Evolutionary conservation across 805 yeast species (phyloP).

Genomic region (Candida caryicola): DNA sequence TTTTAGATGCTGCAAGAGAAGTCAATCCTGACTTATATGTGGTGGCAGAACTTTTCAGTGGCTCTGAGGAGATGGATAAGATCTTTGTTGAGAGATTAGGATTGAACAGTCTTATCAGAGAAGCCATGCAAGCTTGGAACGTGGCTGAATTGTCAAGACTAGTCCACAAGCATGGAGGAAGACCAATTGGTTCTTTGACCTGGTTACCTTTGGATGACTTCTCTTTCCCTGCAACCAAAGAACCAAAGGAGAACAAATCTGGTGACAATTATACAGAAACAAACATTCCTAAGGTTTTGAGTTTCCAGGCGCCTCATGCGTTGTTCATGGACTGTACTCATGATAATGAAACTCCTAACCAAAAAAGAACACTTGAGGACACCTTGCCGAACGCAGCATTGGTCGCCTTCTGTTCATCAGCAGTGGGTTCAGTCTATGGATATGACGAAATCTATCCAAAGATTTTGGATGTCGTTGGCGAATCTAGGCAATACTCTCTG

Average conservation of each 20-base stretch:
- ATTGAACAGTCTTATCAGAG: slow-evolving; percentile 83
- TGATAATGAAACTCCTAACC: slow-evolving; percentile 86
- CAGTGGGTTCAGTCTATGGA: slow-evolving; percentile 92
- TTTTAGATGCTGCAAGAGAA: slow-evolving; percentile 82
- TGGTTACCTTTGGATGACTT: slow-evolving; percentile 76
- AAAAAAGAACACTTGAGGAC: slow-evolving; percentile 90
- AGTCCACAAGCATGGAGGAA: slow-evolving; percentile 90
- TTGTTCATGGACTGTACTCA: slow-evolving; percentile 97
- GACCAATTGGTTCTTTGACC: slow-evolving; percentile 88
- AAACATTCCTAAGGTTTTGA: slow-evolving; percentile 63
- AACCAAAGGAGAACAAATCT: slow-evolving; percentile 21
- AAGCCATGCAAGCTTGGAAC: slow-evolving; percentile 96
- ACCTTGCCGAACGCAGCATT: slow-evolving; percentile 93
- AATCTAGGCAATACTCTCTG: slow-evolving; percentile 58
- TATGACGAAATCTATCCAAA: slow-evolving; percentile 89
- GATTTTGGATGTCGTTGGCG: slow-evolving; percentile 76
- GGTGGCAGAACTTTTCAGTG: slow-evolving; percentile 92
- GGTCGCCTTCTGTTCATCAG: slow-evolving; percentile 89
- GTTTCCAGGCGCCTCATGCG: slow-evolving; percentile 83
- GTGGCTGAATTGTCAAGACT: slow-evolving; percentile 82
- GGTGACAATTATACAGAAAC: slow-evolving; percentile 48
- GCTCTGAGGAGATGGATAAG: slow-evolving; percentile 87
- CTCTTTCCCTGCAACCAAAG: slow-evolving; percentile 59
- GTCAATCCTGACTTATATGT: slow-evolving; percentile 85
- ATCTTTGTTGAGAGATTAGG: slow-evolving; percentile 89